A percentile compares a stretch with the other conserved stretches of the same genome.
Conservation (phyloP, 108 stramenopile genomes). For the Nannochloropsis granulata region DNA sequence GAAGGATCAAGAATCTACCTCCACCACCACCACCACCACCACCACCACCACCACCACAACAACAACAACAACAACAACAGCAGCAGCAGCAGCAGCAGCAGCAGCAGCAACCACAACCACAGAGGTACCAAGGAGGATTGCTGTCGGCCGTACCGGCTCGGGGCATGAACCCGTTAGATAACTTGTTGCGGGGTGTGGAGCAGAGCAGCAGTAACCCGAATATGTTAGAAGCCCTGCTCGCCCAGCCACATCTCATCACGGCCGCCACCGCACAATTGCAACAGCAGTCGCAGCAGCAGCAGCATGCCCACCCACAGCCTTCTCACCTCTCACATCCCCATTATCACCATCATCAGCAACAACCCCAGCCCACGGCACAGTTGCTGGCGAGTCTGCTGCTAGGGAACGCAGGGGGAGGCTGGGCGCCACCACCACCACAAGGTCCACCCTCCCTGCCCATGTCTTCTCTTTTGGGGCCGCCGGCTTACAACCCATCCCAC, state of each 20-base stretch:
- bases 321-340: not conserved
- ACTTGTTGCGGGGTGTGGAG: not conserved
- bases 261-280: not conserved
- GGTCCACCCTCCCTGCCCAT: not conserved
- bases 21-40: not conserved
- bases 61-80: not conserved
- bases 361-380: not conserved
- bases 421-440: not conserved
- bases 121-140: not conserved
- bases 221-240: not conserved
- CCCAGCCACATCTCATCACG: not conserved
- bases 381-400: not conserved
- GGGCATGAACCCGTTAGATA: not conserved
- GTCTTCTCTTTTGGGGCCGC: not conserved
- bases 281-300: not conserved
- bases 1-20: too few relatives aligned
- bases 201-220: not conserved
- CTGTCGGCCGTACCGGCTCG: not conserved
- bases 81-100: not conserved
- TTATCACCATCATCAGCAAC: not conserved
- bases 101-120: not conserved
- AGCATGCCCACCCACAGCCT: not conserved
- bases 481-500: not conserved
- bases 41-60: not conserved
- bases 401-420: not conserved